These are phyloP conservation scores for Saprolegnia parasitica DNA, from an alignment of 352 stramenopile genomes.

Conservation along the genomic window DNA sequence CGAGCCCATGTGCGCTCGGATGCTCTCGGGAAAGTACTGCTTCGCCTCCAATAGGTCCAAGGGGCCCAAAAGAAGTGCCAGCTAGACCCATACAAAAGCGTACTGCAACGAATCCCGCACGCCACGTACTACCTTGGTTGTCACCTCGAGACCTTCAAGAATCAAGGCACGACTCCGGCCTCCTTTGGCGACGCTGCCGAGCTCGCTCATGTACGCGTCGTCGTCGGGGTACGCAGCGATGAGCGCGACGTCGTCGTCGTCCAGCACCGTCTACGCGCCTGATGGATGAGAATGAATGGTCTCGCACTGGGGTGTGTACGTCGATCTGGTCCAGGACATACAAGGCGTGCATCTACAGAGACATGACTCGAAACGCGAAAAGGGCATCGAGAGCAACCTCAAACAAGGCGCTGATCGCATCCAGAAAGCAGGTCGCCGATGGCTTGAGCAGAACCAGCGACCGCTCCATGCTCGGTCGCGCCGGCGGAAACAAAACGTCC, in stretches of 20 bases:
- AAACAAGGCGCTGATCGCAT: slow-evolving; percentile 13
- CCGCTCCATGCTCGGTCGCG: slow-evolving; percentile 27
- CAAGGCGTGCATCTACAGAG: slow-evolving; percentile 9
- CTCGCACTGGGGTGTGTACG: background rate
- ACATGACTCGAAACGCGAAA: background rate
- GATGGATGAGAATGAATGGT: too few species aligned
- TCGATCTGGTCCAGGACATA: slow-evolving; percentile 14
- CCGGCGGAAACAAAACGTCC: slow-evolving; percentile 51
- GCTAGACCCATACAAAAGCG: background rate
- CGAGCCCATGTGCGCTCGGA: slow-evolving; percentile 36
- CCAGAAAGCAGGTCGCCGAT: slow-evolving; percentile 5
- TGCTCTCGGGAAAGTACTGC: slow-evolving; percentile 46
- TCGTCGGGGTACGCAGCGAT: slow-evolving; percentile 4
- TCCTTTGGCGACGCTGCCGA: background rate
- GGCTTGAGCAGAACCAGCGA: slow-evolving; percentile 43
- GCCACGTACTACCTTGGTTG: slow-evolving; percentile 31
- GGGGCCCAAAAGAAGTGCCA: slow-evolving; percentile 37
- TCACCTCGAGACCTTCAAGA: slow-evolving; percentile 46
- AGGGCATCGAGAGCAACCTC: slow-evolving; percentile 2
- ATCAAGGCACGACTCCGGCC: slow-evolving; percentile 30
- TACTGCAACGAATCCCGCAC: background rate
- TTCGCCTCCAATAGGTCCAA: slow-evolving; percentile 34
- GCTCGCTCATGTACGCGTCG: slow-evolving; percentile 4
- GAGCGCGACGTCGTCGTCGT: background rate
- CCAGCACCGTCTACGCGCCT: background rate